Base-by-base conservation (phyloP, 768 basidiomycete species). In the Amanita polypyramis region DNA sequence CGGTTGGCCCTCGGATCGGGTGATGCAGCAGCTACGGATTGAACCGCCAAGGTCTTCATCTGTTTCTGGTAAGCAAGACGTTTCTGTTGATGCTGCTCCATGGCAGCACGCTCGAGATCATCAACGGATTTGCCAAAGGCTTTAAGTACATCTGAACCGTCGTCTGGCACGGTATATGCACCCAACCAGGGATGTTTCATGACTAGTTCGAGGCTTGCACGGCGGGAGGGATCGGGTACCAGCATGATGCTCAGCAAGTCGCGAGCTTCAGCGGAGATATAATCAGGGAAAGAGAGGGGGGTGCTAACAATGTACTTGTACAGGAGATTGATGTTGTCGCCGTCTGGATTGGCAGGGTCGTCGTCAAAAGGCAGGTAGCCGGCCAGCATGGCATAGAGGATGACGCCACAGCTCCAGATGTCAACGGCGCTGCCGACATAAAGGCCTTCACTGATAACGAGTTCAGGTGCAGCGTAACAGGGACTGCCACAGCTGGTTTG, bases 251-350 rank as follows among this genome's bases (percentile, higher is more conserved):
- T 73, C 5, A 98, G 73, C 15, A 98, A 74, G 58, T 92, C 81
- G 43, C 90, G 75, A 27, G 93, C 93, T 49, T 84, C 80, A 7
- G 74, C 60, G 4, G 90, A 88, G 57, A 97, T 80, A 64, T 95
- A 95, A 39, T 95, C 90, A n/a, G 94, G 95, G 72, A 98, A 97
- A 19, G 90, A 87, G 51, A 98, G 80, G 8, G 88, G 87, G 1
- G 96, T 99, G 70, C 84, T 93, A 66, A 98, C 85, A 65, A 99
- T 99, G 68, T 99, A 98, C 62, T 88, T 91, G 79, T 99, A 98
- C 40, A 99, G 69, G 4, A 98, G 77, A 60, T 98, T 98, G 71
- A 98, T 99, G 69, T 99, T 98, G 70, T 99, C 95, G 50, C 96
- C 96, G 48, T 98, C 96, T 3, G 96, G 96, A 62, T 98, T 99